Conservation (phyloP, 179 eudicot species). For the Actinidia chinensis region DNA sequence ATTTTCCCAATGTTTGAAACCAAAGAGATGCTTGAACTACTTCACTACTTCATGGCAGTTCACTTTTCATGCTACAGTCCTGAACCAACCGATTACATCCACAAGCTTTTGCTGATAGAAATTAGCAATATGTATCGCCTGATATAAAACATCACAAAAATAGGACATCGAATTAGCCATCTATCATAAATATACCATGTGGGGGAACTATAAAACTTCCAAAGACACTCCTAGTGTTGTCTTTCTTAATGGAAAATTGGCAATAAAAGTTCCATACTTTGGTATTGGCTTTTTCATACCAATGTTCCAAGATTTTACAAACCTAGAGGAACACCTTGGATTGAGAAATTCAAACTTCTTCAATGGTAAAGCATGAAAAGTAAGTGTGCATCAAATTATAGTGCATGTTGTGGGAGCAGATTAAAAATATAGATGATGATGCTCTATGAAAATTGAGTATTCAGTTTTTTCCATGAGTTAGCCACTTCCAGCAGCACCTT, state of each 20-base stretch:
- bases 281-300: neutral
- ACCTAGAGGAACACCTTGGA: neutral
- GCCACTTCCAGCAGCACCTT: neutral
- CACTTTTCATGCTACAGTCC: slow-evolving; percentile 8
- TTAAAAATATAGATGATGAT: neutral
- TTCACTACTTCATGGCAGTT: neutral
- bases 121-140: slow-evolving; percentile 5
- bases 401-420: neutral
- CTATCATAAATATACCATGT: neutral
- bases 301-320: neutral
- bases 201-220: neutral
- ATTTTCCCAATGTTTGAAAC: slow-evolving; percentile 29
- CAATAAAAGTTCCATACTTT: neutral
- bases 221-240: neutral
- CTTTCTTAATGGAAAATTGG: neutral
- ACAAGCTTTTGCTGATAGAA: slow-evolving; percentile 14
- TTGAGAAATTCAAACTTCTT: neutral
- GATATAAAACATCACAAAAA: slow-evolving; percentile 6
- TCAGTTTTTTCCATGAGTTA: neutral
- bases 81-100: neutral
- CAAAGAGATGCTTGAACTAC: neutral
- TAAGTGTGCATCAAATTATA: neutral
- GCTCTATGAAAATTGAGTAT: neutral
- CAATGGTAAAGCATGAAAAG: neutral
- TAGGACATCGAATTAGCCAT: slow-evolving; percentile 16